A percentile compares a stretch with the other conserved stretches of the same genome.
These are phyloP conservation scores for Elaeis guineensis DNA, from an alignment of 176 grass and related monocot species.

Conservation along the genomic window DNA sequence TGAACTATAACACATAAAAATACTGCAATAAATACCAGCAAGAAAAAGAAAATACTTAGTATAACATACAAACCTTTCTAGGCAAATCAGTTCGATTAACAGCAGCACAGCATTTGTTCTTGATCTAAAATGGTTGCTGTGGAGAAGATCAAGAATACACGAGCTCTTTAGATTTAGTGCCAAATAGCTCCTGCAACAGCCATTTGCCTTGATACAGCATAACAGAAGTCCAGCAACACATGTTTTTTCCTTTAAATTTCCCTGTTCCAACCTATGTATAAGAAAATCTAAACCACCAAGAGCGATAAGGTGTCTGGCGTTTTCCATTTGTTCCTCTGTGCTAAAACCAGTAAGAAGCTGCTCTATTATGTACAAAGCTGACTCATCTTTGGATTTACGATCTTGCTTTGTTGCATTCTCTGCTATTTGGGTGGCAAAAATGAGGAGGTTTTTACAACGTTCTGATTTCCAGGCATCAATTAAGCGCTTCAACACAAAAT, in stretches of 20 bases:
- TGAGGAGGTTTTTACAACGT: conserved; percentile 12
- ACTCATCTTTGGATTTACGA: conserved; percentile 1
- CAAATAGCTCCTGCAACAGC: conserved; percentile 45
- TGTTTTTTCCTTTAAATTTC: conserved; percentile 11
- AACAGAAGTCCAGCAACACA: conserved; percentile 24
- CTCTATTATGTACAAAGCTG: not conserved
- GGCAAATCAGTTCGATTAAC: conserved; percentile 33
- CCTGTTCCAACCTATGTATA: conserved; percentile 28
- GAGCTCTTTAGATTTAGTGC: conserved; percentile 20
- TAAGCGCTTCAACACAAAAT: conserved; percentile 33
- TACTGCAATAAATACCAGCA: too few species aligned
- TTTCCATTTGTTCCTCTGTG: conserved; percentile 29
- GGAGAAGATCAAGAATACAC: conserved; percentile 28
- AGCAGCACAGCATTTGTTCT: conserved; percentile 22
- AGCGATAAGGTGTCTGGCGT: conserved; percentile 34
- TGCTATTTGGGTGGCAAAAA: not conserved
- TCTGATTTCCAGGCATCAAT: conserved; percentile 35
- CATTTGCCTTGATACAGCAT: conserved; percentile 41
- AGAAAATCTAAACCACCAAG: conserved; percentile 46
- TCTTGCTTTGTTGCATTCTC: not conserved
- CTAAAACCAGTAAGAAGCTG: conserved; percentile 8
- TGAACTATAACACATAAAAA: too few species aligned
- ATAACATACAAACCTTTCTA: conserved; percentile 26
- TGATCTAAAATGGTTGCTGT: conserved; percentile 13
- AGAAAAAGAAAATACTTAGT: not conserved